A percentile compares a stretch with the other conserved stretches of the same genome.
Conservation (phyloP, 768 basidiomycete species). For the Lactarius tabidus region DNA sequence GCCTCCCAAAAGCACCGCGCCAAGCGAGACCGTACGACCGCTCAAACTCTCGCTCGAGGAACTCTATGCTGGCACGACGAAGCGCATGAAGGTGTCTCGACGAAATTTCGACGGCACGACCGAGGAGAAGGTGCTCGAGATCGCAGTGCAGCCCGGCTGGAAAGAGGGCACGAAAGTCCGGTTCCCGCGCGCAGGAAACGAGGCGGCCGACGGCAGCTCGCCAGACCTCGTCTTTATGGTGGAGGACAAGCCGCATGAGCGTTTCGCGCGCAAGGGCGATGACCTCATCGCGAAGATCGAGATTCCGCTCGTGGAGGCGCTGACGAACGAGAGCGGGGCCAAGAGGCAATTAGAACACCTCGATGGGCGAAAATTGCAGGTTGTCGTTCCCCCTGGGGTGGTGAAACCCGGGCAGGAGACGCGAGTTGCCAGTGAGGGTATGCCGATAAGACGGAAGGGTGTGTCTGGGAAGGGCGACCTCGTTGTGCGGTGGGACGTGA, state of each 20-base stretch:
- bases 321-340: constrained; percentile 50
- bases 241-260: constrained; percentile 87
- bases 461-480: constrained; percentile 78
- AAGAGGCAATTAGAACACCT: constrained; percentile 62
- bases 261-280: constrained; percentile 77
- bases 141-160: constrained; percentile 84
- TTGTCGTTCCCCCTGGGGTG: constrained; percentile 60
- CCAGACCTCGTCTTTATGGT: constrained; percentile 96
- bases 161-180: constrained; percentile 94
- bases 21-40: constrained; percentile 71
- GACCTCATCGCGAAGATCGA: constrained; percentile 60
- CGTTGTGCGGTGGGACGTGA: constrained; percentile 75
- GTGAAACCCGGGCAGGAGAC: constrained; percentile 78
- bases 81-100: constrained; percentile 84
- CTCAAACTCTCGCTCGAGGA: constrained; percentile 85
- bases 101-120: constrained; percentile 64
- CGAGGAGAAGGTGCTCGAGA: constrained; percentile 85
- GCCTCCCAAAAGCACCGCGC: constrained; percentile 28
- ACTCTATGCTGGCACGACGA: constrained; percentile 78
- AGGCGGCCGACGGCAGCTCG: constrained; percentile 56
- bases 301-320: constrained; percentile 79
- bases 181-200: constrained; percentile 85
- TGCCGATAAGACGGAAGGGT: constrained; percentile 83
- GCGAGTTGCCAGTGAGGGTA: constrained; percentile 71
- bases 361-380: constrained; percentile 75